Base-by-base conservation (phyloP, 1,139 yeast species). In the Maudiozyma humilis region DNA sequence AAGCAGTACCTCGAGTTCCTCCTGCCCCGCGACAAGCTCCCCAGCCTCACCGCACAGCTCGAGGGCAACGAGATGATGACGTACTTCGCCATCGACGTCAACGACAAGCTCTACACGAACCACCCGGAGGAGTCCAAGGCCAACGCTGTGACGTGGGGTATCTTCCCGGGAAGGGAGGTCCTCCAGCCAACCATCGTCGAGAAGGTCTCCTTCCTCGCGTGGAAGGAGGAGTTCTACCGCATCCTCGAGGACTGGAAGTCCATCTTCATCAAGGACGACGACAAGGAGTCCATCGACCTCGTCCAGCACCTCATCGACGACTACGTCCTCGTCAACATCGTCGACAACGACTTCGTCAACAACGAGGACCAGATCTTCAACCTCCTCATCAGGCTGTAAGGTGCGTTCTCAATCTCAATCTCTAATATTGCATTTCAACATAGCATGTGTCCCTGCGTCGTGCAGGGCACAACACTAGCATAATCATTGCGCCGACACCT, bases 141-240 rank as follows among this genome's bases (percentile, higher is more conserved):
- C 53, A 88, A 87, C 60, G 96, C 97, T 7, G 96, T 88, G 43
- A 91, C 98, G 13, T 91, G 98, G 98, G 97, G 96, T 51, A 86
- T 85, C 35, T 87, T 85, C 74, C 95, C 95, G 16, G 94, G 94
- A 39, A 84, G 83, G 61, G 95, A 87, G 66, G 84, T 87, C 43
- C 72, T 85, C 53, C 95, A 87, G 65, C 95, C 96, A 44, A 87
- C 96, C 1, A 85, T 87, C 59, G 95, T 87, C n/a, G 96, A 87
- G 62, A 81, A 79, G 60, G 78, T 81, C 25, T 83, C 95, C 3
- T 87, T 87, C 66, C 69, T 86, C 55, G 95, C 97, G 8, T 91
- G 98, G 98, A 89, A 87, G 64, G 96, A 89, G 63, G 98, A 91
- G 65, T 93, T 91, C 32, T 91, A 76, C 71, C 72, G 87, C 52